Base-by-base conservation (phyloP, 805 yeast genomes). In the Candida cerambycidarum region DNA sequence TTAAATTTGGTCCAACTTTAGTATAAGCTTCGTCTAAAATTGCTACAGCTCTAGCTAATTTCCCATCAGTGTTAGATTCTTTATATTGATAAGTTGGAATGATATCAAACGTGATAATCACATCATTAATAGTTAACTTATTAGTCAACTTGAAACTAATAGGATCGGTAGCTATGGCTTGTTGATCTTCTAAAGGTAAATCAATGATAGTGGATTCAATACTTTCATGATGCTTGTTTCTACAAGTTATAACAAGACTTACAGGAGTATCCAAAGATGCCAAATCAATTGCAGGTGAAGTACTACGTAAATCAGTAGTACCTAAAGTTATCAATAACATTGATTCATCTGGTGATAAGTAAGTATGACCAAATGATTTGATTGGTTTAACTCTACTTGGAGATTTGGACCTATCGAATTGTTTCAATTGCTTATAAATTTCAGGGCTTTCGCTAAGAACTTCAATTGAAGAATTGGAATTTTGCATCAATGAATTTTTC, bases 191-290 rank as follows among this genome's bases (percentile, higher is more conserved):
- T 32, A 87, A 64, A 2, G 97, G 97, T 47, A 90, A 69, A 53
- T 89, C 97, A 18, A 85, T 58, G 6, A 83, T 70, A 1, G 86
- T 80, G 3, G 85, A 76, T 43, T 78, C 83, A 10, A 69, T 52
- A 12, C 57, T 56, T 25, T 53, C 50, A 41, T 59, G 61, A 5
- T 29, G 31, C 44, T 56, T 58, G 44, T 61, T 54, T 39, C 62
- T 58, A 51, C 74, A 69, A 4, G 73, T 65, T 17, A 90, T 75
- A 8, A 80, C 80, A 33, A 90, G 67, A 0, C 95, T 84, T 29
- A 90, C 74, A 0, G 96, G 96, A 3, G 96, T 88, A 53, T 90
- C 97, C 29, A 89, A 71, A 58, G 87, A 93, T 48, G 84, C 83
- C 42, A 89, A 72, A 36, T 81, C 79, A 9, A 90, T 75, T 0